phyloP scores from a whole-genome alignment of 2,329 filamentous ascomycete species.

The Fonsecaea nubica region DNA sequence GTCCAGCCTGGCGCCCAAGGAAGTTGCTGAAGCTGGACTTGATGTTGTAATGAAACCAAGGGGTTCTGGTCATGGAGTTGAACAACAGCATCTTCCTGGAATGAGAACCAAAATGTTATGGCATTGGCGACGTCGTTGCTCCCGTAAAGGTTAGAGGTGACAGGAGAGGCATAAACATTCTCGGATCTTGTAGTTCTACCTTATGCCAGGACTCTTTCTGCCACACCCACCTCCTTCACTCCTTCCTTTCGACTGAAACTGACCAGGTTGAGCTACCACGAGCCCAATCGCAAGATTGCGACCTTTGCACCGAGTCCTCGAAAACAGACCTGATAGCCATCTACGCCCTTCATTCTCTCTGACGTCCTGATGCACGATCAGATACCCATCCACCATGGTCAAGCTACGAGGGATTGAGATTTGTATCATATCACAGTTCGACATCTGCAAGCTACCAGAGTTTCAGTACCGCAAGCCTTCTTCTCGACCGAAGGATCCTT shows the following conservation, averaged over 20 bases:
- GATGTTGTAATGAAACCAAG: neutral
- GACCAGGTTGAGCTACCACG: neutral
- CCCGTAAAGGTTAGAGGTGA: neutral
- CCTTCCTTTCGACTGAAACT: neutral
- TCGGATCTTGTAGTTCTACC: neutral
- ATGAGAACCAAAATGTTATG: neutral
- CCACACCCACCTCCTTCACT: neutral
- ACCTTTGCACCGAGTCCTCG: neutral
- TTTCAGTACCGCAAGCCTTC: slow-evolving; percentile 19
- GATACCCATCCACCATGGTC: slow-evolving; percentile 30
- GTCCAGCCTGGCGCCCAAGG: neutral
- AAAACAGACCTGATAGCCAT: neutral
- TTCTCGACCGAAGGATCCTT: slow-evolving; percentile 14
- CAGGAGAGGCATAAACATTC: neutral
- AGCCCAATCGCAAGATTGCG: neutral
- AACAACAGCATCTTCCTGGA: neutral
- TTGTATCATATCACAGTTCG: slow-evolving; percentile 39
- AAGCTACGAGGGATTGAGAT: slow-evolving; percentile 39
- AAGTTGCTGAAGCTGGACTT: neutral
- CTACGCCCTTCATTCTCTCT: neutral
- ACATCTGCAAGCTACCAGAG: slow-evolving; percentile 37
- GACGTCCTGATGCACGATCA: neutral
- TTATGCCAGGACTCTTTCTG: neutral
- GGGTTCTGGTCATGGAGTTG: neutral
- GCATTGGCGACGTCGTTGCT: neutral